Percentiles rank a stretch among this genome's conserved stretches.
phyloP scores from a whole-genome alignment of 192 early-diverging fungal species.

The Ramicandelaber brevisporus region DNA sequence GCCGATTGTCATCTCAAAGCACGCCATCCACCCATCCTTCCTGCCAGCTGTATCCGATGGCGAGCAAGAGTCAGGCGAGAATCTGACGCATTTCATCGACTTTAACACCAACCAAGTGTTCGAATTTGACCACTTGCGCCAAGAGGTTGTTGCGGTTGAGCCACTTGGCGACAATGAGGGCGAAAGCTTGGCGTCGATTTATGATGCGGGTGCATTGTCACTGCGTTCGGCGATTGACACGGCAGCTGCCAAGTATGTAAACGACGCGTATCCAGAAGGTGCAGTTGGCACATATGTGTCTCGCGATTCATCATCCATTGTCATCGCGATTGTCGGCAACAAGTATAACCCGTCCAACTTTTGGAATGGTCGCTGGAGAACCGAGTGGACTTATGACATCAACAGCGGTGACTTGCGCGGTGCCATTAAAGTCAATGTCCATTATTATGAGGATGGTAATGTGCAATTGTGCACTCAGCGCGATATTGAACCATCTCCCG shows the following conservation, averaged over 20 bases:
- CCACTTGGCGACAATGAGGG: neutral
- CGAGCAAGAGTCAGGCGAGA: slow-evolving; percentile 5
- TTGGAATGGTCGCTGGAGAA: slow-evolving; percentile 92
- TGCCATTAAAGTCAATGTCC: slow-evolving; percentile 50
- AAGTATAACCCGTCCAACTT: slow-evolving; percentile 82
- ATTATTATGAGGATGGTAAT: slow-evolving; percentile 99
- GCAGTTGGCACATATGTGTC: slow-evolving; percentile 30
- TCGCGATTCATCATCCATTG: slow-evolving; percentile 11
- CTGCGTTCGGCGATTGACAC: slow-evolving; percentile 29
- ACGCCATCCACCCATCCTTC: too few relatives aligned
- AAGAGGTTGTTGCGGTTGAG: slow-evolving; percentile 12
- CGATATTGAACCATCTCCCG: too few relatives aligned
- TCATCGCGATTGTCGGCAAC: slow-evolving; percentile 49
- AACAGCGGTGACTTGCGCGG: slow-evolving; percentile 36
- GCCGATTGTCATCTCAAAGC: slow-evolving; percentile 13
- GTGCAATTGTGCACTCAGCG: slow-evolving; percentile 75
- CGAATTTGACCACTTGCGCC: slow-evolving; percentile 55
- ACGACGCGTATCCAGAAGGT: slow-evolving; percentile 61
- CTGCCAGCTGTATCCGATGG: too few relatives aligned
- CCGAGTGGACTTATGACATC: slow-evolving; percentile 47
- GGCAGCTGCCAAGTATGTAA: slow-evolving; percentile 30
- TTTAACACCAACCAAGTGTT: slow-evolving; percentile 43
- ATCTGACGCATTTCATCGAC: slow-evolving; percentile 14
- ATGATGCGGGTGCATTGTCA: neutral
- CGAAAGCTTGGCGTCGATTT: neutral